Conservation (phyloP, 805 yeast genomes). For the Cyberlindnera mycetangii region DNA sequence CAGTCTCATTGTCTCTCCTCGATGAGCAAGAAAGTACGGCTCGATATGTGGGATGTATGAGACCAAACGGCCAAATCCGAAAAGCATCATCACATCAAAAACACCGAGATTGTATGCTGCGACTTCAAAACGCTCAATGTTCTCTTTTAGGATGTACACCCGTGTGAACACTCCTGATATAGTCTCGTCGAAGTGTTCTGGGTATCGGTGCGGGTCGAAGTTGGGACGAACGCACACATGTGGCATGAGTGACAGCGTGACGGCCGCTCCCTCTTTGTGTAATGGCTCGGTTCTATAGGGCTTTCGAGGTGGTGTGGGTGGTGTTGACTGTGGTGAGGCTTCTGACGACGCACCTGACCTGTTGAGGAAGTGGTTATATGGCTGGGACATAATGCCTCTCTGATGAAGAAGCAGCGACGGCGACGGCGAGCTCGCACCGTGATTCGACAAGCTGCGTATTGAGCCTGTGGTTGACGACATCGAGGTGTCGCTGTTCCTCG, state of each 20-base stretch:
- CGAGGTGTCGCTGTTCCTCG: no score
- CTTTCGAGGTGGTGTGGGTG: not conserved
- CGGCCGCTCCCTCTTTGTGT: not conserved
- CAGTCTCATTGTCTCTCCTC: slow-evolving; percentile 18
- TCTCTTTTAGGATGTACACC: slow-evolving; percentile 13
- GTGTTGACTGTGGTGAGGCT: no score
- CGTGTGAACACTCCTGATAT: slow-evolving; percentile 14
- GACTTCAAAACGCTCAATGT: not conserved
- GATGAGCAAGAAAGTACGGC: slow-evolving; percentile 9
- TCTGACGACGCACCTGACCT: no score
- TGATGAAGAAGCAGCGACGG: no score
- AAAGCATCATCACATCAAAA: slow-evolving; percentile 16
- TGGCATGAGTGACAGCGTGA: slow-evolving; percentile 9
- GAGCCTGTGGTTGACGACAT: no score
- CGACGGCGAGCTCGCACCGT: no score
- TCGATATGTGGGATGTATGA: slow-evolving; percentile 7
- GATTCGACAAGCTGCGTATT: no score
- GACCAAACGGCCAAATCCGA: slow-evolving; percentile 18
- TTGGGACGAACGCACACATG: slow-evolving; percentile 14
- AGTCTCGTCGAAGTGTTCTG: slow-evolving; percentile 22
- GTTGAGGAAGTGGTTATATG: no score
- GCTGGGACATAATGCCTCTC: no score
- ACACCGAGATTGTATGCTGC: not conserved
- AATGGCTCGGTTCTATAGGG: not conserved
- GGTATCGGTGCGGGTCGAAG: slow-evolving; percentile 8